A percentile compares a stretch with the other conserved stretches of the same genome.
Evolutionary conservation across 139 green algal species (phyloP).

Genomic region (Coccomyxa sp.): DNA sequence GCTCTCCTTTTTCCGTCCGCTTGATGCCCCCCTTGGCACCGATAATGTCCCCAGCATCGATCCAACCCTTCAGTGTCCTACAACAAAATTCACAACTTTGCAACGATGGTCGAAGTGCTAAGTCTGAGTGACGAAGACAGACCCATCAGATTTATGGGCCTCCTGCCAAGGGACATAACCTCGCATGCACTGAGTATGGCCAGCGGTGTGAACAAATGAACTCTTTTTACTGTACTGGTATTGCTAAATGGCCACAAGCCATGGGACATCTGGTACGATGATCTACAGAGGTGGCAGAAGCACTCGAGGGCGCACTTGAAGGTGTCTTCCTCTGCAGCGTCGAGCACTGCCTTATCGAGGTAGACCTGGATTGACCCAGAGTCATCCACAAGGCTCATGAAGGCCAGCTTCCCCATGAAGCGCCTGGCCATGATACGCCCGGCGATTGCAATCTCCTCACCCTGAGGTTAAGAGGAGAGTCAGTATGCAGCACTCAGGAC

Average conservation of each 20-base stretch:
- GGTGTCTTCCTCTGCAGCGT: slow-evolving; percentile 3
- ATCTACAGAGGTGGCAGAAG: neutral
- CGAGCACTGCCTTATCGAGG: slow-evolving; percentile 63
- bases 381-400: slow-evolving; percentile 84
- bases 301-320: slow-evolving; percentile 13
- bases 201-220: too few relatives aligned
- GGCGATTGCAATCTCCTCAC: slow-evolving; percentile 62
- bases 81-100: neutral
- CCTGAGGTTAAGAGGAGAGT: slow-evolving; percentile 3
- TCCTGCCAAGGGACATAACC: too few relatives aligned
- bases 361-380: slow-evolving; percentile 88
- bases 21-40: slow-evolving; percentile 69
- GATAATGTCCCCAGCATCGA: slow-evolving; percentile 91
- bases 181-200: too few relatives aligned
- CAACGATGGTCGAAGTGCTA: neutral
- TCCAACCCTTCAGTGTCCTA: slow-evolving; percentile 15
- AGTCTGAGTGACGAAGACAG: neutral
- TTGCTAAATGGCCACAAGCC: neutral
- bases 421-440: slow-evolving; percentile 84
- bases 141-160: neutral
- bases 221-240: neutral
- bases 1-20: slow-evolving; percentile 93
- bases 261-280: neutral
- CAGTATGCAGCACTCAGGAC: neutral
- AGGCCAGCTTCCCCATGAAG: slow-evolving; percentile 97